Evolutionary conservation across 176 grass and related monocot genomes (phyloP), one percentile per base, ranked within the genome.

Genomic region (Rhynchospora tenuis): DNA sequence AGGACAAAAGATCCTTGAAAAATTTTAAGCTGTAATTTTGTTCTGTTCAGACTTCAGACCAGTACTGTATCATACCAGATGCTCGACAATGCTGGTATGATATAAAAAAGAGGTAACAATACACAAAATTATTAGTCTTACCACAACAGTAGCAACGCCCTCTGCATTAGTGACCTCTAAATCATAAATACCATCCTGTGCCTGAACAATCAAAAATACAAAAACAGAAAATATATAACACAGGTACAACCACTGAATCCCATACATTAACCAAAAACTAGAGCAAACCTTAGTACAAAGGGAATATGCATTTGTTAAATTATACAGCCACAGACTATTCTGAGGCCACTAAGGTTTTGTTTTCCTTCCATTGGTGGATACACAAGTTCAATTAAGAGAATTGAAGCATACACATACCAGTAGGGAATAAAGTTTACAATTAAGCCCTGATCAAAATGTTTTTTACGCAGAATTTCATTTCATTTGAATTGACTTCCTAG

Each of bases 61-160:
- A 42, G 29, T 6, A 42, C 64, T 68, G 64, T 26, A 68, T 14
- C 31, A 68, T 43, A 68, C 27, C 4, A 42, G 46, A 48, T 0
- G 16, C 44, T 48, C n/a, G n/a, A 9, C 9, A 73, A 9, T 50
- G 50, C 11, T 1, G 48, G 47, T 14, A 55, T 2, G 48, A 48
- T 27, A 23, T 67, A 44, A 15, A 73, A 76, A 16, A 6, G 24
- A 55, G 1, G 55, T 55, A 51, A 4, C 48, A 22, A 65, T 27
- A 79, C 29, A 5, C 24, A 62, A 1, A 66, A 51, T 82, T 50
- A 46, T 82, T 82, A 64, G 23, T 48, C 44, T 62, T 82, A 82
- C 80, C 5, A 82, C 17, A 66, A 82, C n/a, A 28, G 59, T 8
- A 8, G 11, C 80, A 64, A 82, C 59, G 2, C 80, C 80, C 20